These are phyloP conservation scores for Lachancea meyersii DNA, from an alignment of 805 yeast species.

Conservation along the genomic window DNA sequence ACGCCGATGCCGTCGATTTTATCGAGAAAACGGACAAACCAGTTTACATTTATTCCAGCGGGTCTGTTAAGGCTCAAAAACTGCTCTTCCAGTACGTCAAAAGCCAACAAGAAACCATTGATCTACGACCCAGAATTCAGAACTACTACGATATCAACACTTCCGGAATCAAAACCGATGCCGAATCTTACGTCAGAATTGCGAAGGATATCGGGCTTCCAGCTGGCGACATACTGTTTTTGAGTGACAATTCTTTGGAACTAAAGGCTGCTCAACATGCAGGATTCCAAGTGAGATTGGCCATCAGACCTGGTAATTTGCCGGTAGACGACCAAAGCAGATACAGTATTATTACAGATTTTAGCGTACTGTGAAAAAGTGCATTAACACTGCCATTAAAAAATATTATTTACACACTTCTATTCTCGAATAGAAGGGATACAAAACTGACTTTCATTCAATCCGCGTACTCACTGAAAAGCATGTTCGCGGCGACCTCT, in stretches of 20 bases:
- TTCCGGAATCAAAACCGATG: slow-evolving; percentile 64
- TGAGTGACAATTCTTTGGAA: slow-evolving; percentile 77
- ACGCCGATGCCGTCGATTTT: slow-evolving; percentile 58
- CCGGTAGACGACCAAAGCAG: slow-evolving; percentile 38
- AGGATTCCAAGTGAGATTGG: slow-evolving; percentile 54
- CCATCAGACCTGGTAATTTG: slow-evolving; percentile 71
- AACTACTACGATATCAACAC: slow-evolving; percentile 85
- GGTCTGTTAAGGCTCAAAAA: slow-evolving; percentile 82
- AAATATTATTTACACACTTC: slow-evolving; percentile 1
- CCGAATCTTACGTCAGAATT: slow-evolving; percentile 54
- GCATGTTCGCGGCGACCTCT: slow-evolving; percentile 89
- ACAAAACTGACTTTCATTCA: slow-evolving; percentile 8
- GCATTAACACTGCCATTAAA: not conserved
- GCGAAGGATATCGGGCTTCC: slow-evolving; percentile 33
- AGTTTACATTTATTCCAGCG: slow-evolving; percentile 80
- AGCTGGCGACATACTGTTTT: slow-evolving; percentile 44
- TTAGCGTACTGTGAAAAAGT: slow-evolving; percentile 17
- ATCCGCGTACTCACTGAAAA: slow-evolving; percentile 56
- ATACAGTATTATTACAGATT: slow-evolving; percentile 11
- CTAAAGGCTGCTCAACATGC: slow-evolving; percentile 66
- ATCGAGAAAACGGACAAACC: slow-evolving; percentile 40
- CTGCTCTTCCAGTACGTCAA: slow-evolving; percentile 63
- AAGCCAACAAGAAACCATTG: slow-evolving; percentile 33
- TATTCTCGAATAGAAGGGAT: not conserved
- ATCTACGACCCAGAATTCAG: slow-evolving; percentile 46